Conservation (phyloP, 257 asterid genomes). For the Thymus mandschuricus region DNA sequence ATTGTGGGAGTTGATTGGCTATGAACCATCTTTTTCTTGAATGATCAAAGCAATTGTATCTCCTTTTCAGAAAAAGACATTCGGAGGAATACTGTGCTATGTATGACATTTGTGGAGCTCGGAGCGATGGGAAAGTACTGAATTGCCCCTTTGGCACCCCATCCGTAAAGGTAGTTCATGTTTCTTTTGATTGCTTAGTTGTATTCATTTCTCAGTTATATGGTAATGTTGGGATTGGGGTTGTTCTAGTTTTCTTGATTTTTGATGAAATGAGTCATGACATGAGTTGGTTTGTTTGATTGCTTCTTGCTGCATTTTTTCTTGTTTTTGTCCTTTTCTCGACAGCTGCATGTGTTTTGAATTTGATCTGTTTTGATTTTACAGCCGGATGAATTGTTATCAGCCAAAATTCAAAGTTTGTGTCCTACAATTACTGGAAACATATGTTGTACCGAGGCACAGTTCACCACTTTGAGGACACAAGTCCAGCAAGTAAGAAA, state of each 20-base stretch:
- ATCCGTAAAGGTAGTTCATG: slow-evolving; percentile 64
- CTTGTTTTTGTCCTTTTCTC: background rate
- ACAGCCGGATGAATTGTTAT: slow-evolving; percentile 82
- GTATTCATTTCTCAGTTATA: background rate
- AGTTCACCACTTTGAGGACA: slow-evolving; percentile 72
- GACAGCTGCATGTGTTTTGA: background rate
- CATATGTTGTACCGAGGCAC: slow-evolving; percentile 88
- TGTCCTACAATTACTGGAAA: slow-evolving; percentile 95
- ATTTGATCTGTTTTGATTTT: slow-evolving; percentile 12
- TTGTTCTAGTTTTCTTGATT: slow-evolving; percentile 15
- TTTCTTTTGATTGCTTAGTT: slow-evolving; percentile 6
- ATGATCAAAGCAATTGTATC: slow-evolving; percentile 25
- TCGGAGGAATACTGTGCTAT: slow-evolving; percentile 84
- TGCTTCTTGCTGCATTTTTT: slow-evolving; percentile 20
- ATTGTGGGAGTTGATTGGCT: slow-evolving; percentile 3
- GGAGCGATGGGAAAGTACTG: slow-evolving; percentile 83
- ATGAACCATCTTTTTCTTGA: slow-evolving; percentile 4
- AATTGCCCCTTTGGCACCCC: slow-evolving; percentile 86
- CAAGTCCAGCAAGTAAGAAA: slow-evolving; percentile 96
- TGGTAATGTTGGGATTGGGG: background rate
- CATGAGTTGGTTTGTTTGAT: slow-evolving; percentile 14
- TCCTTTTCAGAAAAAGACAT: slow-evolving; percentile 54
- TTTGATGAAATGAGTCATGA: background rate
- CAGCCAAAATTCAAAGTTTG: slow-evolving; percentile 91
- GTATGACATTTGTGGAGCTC: slow-evolving; percentile 88